Conservation (phyloP, 208 protist species). For the Leishmania lainsoni region DNA sequence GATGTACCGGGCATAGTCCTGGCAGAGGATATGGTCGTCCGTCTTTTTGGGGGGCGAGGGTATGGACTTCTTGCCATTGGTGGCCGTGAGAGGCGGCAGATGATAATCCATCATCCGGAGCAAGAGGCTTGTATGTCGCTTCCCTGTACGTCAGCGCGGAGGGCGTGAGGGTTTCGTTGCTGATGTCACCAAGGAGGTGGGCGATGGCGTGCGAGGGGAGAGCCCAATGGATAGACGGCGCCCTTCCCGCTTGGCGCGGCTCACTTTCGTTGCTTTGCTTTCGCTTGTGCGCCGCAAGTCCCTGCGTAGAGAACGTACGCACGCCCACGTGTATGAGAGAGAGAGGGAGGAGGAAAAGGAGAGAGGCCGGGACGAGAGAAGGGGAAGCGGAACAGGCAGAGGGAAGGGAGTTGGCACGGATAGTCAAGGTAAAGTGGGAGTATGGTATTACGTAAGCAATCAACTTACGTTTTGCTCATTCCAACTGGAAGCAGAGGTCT, state of each 20-base stretch:
- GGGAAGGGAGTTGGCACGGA: background rate
- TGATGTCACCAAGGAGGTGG: background rate
- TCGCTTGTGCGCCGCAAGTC: background rate
- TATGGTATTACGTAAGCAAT: background rate
- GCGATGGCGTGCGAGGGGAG: no score
- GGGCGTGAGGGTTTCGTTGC: no score
- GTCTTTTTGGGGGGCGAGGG: background rate
- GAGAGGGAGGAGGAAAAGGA: background rate
- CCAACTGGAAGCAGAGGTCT: background rate
- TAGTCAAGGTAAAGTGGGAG: background rate
- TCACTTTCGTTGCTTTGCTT: background rate
- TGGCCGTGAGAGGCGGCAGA: background rate
- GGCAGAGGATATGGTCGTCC: slow-evolving; percentile 32
- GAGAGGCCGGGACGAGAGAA: background rate
- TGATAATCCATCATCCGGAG: slow-evolving; percentile 6
- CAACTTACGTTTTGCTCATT: background rate
- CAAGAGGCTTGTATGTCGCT: no score
- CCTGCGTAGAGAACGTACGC: background rate
- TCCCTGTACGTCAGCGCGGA: background rate
- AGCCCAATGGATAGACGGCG: background rate
- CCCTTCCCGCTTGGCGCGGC: background rate
- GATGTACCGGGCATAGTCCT: slow-evolving; percentile 50
- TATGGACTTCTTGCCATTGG: background rate
- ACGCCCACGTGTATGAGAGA: background rate
- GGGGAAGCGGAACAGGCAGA: background rate